Evolutionary conservation across 768 basidiomycete genomes (phyloP).

Genomic region (Leccinum ochraceum): DNA sequence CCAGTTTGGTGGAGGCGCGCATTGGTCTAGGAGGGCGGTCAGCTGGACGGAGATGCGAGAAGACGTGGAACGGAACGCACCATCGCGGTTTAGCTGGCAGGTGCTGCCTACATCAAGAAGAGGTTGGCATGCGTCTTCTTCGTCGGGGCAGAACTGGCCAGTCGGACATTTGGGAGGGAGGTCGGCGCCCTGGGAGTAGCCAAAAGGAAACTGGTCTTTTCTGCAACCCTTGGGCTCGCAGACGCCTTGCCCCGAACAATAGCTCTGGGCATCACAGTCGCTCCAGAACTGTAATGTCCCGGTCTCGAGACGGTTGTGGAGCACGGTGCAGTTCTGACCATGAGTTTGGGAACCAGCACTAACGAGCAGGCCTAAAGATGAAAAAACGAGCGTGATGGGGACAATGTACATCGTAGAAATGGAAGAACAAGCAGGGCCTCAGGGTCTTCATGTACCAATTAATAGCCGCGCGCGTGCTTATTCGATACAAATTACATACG

Average conservation of each 20-base stretch:
- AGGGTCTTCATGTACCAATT: background rate
- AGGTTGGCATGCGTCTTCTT: conserved; percentile 66
- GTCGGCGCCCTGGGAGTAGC: conserved; percentile 45
- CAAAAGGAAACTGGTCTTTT: conserved; percentile 76
- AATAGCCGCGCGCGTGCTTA: background rate
- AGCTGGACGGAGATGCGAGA: background rate
- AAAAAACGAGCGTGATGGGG: conserved; percentile 54
- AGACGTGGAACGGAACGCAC: conserved; percentile 36
- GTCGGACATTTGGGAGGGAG: conserved; percentile 62
- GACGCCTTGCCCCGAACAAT: conserved; percentile 54
- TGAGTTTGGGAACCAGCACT: conserved; percentile 48
- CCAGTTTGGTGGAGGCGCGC: conserved; percentile 66
- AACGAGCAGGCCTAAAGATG: conserved; percentile 41
- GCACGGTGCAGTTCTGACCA: conserved; percentile 50
- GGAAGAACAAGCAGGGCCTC: background rate
- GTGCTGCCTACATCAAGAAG: conserved; percentile 59
- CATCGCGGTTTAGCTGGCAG: conserved; percentile 88
- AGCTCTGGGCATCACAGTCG: conserved; percentile 73
- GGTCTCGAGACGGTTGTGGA: conserved; percentile 65
- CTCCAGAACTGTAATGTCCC: conserved; percentile 81
- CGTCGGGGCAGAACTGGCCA: conserved; percentile 83
- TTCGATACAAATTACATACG: conserved; percentile 17
- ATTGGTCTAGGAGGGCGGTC: conserved; percentile 61
- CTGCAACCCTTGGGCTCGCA: conserved; percentile 73
- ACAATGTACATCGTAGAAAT: conserved; percentile 4